Evolutionary conservation across 1,284 basidiomycete species (phyloP), one percentile per base, ranked within the genome.

Genomic region (Microbotryum lychnidis-dioicae): DNA sequence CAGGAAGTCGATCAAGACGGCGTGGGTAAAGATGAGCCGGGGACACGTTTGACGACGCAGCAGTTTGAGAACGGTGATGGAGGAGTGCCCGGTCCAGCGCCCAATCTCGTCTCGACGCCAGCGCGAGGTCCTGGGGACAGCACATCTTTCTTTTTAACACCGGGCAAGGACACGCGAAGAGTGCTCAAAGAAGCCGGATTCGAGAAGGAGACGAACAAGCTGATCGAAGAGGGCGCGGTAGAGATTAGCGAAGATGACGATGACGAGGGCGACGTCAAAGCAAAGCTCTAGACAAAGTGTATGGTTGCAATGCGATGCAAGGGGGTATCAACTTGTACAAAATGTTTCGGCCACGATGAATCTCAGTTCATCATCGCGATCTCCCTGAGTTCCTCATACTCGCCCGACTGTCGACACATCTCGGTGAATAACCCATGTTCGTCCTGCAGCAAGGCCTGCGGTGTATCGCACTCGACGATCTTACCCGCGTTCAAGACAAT

Each of bases 391-490:
- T 58, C 33, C 23, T 62, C 62, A 23, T 60, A 61, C 4, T 66
- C 68, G 9, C 89, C 89, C 60, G 86, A 90, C 76, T 88, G 87
- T 67, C 89, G 75, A 69, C 89, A 91, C 83, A 92, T 86, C 33
- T 77, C 80, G 67, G 86, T 81, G 76, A 91, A 91, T 20, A 87
- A 80, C 0, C 88, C 86, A 50, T 80, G 80, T 56, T 87, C 82
- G 68, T 85, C 87, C 52, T 81, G 79, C 21, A 92, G 84, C 67
- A 92, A 76, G 57, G 83, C 84, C 74, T 81, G 80, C 0, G 91
- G 91, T 0, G 88, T 89, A 72, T 91, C 91, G 65, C 87, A 87
- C 74, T 94, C 91, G 9, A 79, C 83, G 47, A 91, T 77, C 55
- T 79, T 76, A 7, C 91, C 91, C 66, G 88, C 84, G 69, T 89